Percentiles rank a stretch among this genome's conserved stretches.
These are phyloP conservation scores for Pseudognaphalium luteoalbum DNA, from an alignment of 129 eudicot species.

Conservation along the genomic window DNA sequence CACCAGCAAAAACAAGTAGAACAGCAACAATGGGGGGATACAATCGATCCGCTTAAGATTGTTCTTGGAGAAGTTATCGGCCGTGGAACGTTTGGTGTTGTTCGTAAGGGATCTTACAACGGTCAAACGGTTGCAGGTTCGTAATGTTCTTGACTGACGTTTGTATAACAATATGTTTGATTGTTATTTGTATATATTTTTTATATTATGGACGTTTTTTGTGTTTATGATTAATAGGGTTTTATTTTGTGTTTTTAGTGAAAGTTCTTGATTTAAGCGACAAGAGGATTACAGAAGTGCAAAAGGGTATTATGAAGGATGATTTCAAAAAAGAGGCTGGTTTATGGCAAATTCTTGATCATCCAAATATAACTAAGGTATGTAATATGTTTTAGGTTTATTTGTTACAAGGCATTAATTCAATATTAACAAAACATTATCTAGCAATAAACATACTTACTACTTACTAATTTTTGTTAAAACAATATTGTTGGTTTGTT, in stretches of 20 bases:
- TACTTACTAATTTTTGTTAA: background rate
- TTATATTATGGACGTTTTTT: background rate
- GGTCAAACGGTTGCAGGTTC: slow-evolving; percentile 29
- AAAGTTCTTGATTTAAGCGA: slow-evolving; percentile 46
- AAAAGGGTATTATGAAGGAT: slow-evolving; percentile 23
- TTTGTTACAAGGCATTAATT: no score
- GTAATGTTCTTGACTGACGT: background rate
- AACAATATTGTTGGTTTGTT: background rate
- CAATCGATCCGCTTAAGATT: slow-evolving; percentile 29
- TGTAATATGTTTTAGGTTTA: background rate
- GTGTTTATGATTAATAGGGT: background rate
- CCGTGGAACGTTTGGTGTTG: slow-evolving; percentile 30
- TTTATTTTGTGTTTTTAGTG: slow-evolving; percentile 12
- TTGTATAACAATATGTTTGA: background rate
- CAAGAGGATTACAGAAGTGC: slow-evolving; percentile 18
- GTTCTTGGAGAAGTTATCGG: slow-evolving; percentile 21
- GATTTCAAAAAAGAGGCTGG: slow-evolving; percentile 42
- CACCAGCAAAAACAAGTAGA: background rate
- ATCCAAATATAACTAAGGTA: slow-evolving; percentile 48
- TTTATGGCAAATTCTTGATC: slow-evolving; percentile 43
- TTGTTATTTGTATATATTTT: background rate
- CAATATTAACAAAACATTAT: no score
- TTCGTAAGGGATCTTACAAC: slow-evolving; percentile 27
- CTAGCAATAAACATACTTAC: background rate
- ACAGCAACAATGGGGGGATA: slow-evolving; percentile 12